Base-by-base conservation (phyloP, 2,329 filamentous ascomycete genomes). In the Penicillium sp. region DNA sequence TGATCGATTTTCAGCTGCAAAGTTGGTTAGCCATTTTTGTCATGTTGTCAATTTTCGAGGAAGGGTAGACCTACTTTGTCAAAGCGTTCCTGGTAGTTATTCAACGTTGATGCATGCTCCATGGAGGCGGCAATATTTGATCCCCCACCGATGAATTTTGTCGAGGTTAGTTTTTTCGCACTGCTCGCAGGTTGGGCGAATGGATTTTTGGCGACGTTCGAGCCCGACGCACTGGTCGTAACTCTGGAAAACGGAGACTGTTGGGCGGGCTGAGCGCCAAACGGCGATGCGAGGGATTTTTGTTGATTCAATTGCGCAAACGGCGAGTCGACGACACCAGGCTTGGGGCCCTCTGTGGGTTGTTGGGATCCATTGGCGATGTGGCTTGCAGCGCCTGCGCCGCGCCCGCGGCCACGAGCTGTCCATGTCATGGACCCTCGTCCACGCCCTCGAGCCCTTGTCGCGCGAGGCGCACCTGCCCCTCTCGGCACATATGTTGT, bases 1-100 rank as follows among this genome's bases (percentile, higher is more conserved):
- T 82, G 78, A 53, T 76, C 70, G 57, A 76, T 67, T 73, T 82
- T 82, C 46, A 80, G 74, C 78, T 80, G 65, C 55, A 55, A 51
- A 5, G 5, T 41, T 36, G 30, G 50, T 60, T 41, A 61, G 59
- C 19, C 47, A 17, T 22, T 10, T 28, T 11, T 11, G 14, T 26
- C 5, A 10, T 10, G 11, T 25, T 19, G 33, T 14, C 11, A 30
- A 7, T n/a, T 14, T 30, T 49, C 22, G 22, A 43, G n/a, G 14
- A 28, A 26, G 22, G 11, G 26, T 35, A 22, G 43, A 62, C 68
- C 56, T 37, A 75, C 72, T 67, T 72, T 61, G 43, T 75, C 72
- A 59, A 73, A 74, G 26, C 72, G 69, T 33, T 73, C 69, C 44
- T 67, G 67, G 53, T 72, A 73, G 33, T 53, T 63, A 36, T 58